Evolutionary conservation across 805 yeast genomes (phyloP).

Genomic region (Debaryomyces prosopidis): DNA sequence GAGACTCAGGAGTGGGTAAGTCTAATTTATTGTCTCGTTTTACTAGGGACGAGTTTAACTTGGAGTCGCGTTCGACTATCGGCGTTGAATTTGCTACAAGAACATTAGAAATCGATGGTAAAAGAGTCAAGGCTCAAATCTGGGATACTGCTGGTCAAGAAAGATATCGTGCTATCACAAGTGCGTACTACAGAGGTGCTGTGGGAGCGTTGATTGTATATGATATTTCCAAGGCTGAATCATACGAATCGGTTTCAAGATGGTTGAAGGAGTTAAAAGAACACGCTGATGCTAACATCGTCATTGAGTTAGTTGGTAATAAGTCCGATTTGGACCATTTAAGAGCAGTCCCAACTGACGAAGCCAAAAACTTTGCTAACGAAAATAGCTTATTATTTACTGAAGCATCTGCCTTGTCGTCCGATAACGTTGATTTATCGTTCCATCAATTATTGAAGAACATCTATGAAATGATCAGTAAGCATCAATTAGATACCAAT

Average conservation of each 20-base stretch:
- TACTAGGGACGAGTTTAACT: slow-evolving; percentile 93
- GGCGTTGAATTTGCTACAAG: slow-evolving; percentile 99
- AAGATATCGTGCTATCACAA: slow-evolving; percentile 95
- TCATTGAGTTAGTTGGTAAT: slow-evolving; percentile 90
- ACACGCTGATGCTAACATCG: slow-evolving; percentile 93
- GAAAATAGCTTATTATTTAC: slow-evolving; percentile 92
- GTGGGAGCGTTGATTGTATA: slow-evolving; percentile 96
- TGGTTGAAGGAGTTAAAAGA: slow-evolving; percentile 91
- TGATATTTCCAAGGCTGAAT: slow-evolving; percentile 88
- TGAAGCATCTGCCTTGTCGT: slow-evolving; percentile 92
- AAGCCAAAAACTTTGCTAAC: slow-evolving; percentile 90
- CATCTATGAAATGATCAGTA: slow-evolving; percentile 90
- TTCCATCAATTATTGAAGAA: slow-evolving; percentile 91
- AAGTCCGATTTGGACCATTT: slow-evolving; percentile 88
- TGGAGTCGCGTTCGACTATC: slow-evolving; percentile 91
- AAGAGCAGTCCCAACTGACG: slow-evolving; percentile 97
- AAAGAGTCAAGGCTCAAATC: slow-evolving; percentile 83
- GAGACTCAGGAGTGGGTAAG: slow-evolving; percentile 97
- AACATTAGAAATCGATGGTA: slow-evolving; percentile 84
- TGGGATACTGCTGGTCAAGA: slow-evolving; percentile 99
- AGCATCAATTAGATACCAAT: slow-evolving; percentile 87
- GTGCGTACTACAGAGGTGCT: slow-evolving; percentile 97
- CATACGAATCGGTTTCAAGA: slow-evolving; percentile 81
- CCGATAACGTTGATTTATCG: slow-evolving; percentile 92
- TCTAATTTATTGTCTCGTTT: slow-evolving; percentile 91